Percentiles rank a stretch among this genome's conserved stretches.
Evolutionary conservation across 495 filamentous ascomycete genomes (phyloP).

Genomic region (Aspergillus ellipticus): DNA sequence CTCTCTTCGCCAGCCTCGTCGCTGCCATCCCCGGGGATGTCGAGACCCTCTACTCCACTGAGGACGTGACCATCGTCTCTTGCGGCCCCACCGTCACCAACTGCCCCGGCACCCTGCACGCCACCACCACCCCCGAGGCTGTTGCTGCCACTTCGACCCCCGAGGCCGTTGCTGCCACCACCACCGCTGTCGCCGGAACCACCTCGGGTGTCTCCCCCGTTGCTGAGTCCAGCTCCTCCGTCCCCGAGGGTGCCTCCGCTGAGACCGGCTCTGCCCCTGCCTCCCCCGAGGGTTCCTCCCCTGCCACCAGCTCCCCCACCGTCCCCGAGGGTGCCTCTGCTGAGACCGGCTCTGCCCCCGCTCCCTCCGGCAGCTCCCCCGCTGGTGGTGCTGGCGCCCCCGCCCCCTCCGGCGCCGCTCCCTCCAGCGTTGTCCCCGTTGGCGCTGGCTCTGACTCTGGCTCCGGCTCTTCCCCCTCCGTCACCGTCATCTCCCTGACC

Average conservation of each 20-base stretch:
- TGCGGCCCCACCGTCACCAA: conserved; percentile 58
- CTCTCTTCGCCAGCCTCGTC: conserved; percentile 48
- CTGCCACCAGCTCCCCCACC: conserved; percentile 16
- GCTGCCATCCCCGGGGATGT: conserved; percentile 36
- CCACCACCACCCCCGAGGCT: conserved; percentile 18
- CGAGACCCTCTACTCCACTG: conserved; percentile 51
- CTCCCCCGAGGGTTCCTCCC: conserved; percentile 3
- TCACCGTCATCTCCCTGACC: conserved; percentile 35
- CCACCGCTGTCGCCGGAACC: conserved; percentile 14
- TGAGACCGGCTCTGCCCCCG: not conserved
- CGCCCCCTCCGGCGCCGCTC: conserved; percentile 11
- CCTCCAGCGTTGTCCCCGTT: conserved; percentile 12
- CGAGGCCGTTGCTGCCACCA: conserved; percentile 11
- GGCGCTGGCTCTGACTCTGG: conserved; percentile 16
- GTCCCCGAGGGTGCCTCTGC: not conserved
- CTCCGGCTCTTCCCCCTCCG: conserved; percentile 5
- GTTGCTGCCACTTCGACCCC: conserved; percentile 19
- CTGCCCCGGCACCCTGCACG: conserved; percentile 42
- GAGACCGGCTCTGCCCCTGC: not conserved
- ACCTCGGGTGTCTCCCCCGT: conserved; percentile 7
- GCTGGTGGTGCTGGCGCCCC: conserved; percentile 17
- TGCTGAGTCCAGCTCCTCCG: conserved; percentile 5
- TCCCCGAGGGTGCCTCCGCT: not conserved
- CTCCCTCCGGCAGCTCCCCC: conserved; percentile 4
- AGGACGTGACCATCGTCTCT: conserved; percentile 54